A percentile compares a stretch with the other conserved stretches of the same genome.
Conservation (phyloP, 805 yeast species). For the Saturnispora serradocipensis region DNA sequence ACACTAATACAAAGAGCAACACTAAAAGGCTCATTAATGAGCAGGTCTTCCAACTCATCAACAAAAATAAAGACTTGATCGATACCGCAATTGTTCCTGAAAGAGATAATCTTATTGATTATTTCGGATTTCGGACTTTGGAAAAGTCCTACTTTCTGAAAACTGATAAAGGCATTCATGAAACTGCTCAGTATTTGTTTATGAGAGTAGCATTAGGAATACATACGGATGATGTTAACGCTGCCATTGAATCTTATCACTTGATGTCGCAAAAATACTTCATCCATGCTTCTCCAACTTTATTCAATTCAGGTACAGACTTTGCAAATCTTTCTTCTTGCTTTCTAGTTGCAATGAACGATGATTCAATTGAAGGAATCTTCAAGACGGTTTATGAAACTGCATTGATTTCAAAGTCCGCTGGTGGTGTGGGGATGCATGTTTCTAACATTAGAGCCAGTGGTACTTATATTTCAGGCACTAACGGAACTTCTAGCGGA, state of each 20-base stretch:
- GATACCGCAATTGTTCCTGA: conserved; percentile 60
- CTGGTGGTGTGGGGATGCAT: conserved; percentile 94
- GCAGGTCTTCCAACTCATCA: conserved; percentile 42
- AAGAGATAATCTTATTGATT: conserved; percentile 71
- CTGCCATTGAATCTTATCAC: conserved; percentile 73
- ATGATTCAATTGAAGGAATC: conserved; percentile 93
- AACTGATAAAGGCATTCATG: conserved; percentile 58
- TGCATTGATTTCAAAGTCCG: conserved; percentile 86
- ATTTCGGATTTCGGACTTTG: conserved; percentile 87
- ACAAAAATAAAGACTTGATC: conserved; percentile 47
- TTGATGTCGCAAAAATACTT: conserved; percentile 81
- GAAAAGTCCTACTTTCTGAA: conserved; percentile 76
- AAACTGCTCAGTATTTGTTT: conserved; percentile 84
- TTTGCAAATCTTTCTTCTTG: conserved; percentile 84
- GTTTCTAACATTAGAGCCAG: conserved; percentile 78
- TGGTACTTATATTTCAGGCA: conserved; percentile 84
- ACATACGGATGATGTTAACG: conserved; percentile 58
- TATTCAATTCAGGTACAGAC: conserved; percentile 89
- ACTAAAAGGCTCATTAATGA: conserved; percentile 1
- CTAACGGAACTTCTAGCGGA: conserved; percentile 90
- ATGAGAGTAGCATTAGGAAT: conserved; percentile 91
- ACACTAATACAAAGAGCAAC: conserved; percentile 29
- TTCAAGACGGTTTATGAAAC: conserved; percentile 81
- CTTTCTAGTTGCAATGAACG: conserved; percentile 83
- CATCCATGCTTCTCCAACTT: conserved; percentile 92